These are phyloP conservation scores for Lolium rigidum DNA, from an alignment of 176 grass and related monocot genomes.

Conservation along the genomic window DNA sequence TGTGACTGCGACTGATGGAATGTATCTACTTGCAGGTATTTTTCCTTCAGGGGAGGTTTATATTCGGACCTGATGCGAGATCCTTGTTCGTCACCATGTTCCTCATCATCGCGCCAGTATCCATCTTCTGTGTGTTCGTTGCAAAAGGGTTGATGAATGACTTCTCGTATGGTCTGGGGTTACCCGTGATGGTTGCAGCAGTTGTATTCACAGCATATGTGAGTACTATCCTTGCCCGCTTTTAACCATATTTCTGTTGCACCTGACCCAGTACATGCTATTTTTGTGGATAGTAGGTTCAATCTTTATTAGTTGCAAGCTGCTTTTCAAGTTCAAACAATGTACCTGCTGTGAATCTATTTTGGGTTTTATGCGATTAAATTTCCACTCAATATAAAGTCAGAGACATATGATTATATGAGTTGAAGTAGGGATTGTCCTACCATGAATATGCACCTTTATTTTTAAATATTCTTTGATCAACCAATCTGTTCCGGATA, in stretches of 20 bases:
- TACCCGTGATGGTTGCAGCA: constrained; percentile 68
- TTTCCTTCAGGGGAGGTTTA: constrained; percentile 87
- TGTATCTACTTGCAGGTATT: constrained; percentile 61
- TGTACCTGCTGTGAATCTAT: background rate
- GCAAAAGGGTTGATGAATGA: constrained; percentile 74
- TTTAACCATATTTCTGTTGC: background rate
- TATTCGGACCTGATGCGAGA: constrained; percentile 93
- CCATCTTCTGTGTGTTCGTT: constrained; percentile 85
- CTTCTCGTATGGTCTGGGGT: constrained; percentile 84
- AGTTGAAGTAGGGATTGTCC: background rate
- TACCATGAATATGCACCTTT: background rate
- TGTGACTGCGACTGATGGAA: background rate
- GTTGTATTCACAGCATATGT: constrained; percentile 95
- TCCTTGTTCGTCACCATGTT: constrained; percentile 95
- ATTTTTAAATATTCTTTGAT: background rate
- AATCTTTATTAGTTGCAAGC: background rate
- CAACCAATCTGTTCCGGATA: background rate
- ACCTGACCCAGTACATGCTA: constrained; percentile 12
- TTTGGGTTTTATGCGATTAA: background rate
- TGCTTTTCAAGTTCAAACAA: constrained; percentile 27
- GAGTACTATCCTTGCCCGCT: constrained; percentile 29
- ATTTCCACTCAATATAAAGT: constrained; percentile 13
- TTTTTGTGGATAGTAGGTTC: background rate
- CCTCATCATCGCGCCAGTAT: constrained; percentile 75
- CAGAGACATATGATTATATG: background rate